Evolutionary conservation across 2,329 filamentous ascomycete genomes (phyloP).

Genomic region (Mycocentrospora acerina): DNA sequence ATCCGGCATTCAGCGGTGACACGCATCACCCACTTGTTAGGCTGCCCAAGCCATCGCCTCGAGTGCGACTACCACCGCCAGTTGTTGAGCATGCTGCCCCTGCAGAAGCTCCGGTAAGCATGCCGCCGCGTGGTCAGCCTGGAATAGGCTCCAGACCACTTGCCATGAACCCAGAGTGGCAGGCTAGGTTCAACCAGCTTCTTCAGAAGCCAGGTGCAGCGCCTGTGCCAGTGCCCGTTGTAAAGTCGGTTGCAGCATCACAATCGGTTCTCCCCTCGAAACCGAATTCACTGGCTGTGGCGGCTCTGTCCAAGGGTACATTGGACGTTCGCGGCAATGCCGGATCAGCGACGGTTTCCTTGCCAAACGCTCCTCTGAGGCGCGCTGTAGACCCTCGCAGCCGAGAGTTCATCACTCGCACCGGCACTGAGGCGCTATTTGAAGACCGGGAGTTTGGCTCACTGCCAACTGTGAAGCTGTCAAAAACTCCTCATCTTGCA

Average conservation of each 20-base stretch:
- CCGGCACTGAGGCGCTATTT: conserved; percentile 45
- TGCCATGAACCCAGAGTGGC: conserved; percentile 62
- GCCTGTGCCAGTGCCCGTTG: conserved; percentile 29
- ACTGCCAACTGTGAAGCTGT: conserved; percentile 40
- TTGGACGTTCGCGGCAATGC: conserved; percentile 52
- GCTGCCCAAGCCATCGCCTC: conserved; percentile 68
- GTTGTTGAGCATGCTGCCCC: conserved; percentile 39
- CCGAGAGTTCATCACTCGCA: conserved; percentile 43
- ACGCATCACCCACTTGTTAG: conserved; percentile 66
- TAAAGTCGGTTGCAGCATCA: conserved; percentile 9
- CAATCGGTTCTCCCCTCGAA: conserved; percentile 43
- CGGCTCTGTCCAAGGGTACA: conserved; percentile 65
- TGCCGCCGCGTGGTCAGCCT: conserved; percentile 36
- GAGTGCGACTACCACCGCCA: conserved; percentile 77
- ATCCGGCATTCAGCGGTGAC: conserved; percentile 73
- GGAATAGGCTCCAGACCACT: conserved; percentile 41
- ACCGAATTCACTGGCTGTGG: conserved; percentile 57
- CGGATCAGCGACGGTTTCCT: conserved; percentile 65
- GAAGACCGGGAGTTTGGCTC: conserved; percentile 52
- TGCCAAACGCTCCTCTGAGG: conserved; percentile 50
- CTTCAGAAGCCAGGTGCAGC: conserved; percentile 58
- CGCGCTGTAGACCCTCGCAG: conserved; percentile 28
- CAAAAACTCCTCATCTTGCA: conserved; percentile 36
- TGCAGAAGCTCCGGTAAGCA: conserved; percentile 42
- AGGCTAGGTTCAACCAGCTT: conserved; percentile 79